Conservation (phyloP, 176 grass and related monocot genomes). For the Zoysia japonica region DNA sequence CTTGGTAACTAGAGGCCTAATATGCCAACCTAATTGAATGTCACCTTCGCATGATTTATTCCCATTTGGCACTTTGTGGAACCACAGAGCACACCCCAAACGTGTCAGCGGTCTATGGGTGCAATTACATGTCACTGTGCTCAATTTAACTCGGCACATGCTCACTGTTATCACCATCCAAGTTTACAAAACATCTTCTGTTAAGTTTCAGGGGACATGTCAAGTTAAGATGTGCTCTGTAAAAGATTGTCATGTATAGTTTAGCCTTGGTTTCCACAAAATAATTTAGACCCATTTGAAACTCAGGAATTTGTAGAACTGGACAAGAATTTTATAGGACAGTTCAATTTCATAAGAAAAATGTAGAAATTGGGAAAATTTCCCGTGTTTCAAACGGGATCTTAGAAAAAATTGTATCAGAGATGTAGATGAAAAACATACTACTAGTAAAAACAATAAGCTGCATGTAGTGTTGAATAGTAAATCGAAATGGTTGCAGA, state of each 20-base stretch:
- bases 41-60: slow-evolving; percentile 13
- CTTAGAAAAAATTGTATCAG: background rate
- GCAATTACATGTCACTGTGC: slow-evolving; percentile 41
- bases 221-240: background rate
- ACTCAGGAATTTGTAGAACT: too few species aligned
- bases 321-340: too few species aligned
- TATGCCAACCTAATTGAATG: slow-evolving; percentile 45
- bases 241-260: too few species aligned
- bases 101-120: slow-evolving; percentile 24
- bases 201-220: background rate
- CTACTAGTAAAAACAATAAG: background rate
- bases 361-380: too few species aligned
- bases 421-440: background rate
- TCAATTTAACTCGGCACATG: slow-evolving; percentile 35
- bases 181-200: background rate
- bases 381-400: too few species aligned
- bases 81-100: slow-evolving; percentile 17
- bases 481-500: background rate
- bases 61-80: slow-evolving; percentile 11
- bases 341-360: too few species aligned
- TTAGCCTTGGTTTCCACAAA: too few species aligned
- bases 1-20: slow-evolving; percentile 22
- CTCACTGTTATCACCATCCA: slow-evolving; percentile 14
- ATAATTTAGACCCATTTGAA: too few species aligned
- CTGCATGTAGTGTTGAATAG: background rate